These are phyloP conservation scores for Fennellomyces sp. DNA, from an alignment of 371 early-diverging fungal species.

Conservation along the genomic window DNA sequence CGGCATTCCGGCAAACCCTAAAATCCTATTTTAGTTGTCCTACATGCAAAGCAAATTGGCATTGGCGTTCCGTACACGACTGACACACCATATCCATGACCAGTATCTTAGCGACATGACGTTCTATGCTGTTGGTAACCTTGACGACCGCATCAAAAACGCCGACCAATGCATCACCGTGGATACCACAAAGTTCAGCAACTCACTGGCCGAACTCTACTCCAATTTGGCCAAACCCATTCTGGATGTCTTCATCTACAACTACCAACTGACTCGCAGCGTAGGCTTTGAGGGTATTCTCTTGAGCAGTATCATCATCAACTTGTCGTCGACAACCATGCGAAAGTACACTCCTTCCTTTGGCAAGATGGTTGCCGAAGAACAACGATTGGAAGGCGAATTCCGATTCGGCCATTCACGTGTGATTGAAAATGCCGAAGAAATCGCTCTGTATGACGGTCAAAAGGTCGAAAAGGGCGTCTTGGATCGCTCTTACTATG, in stretches of 20 bases:
- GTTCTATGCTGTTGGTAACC: slow-evolving; percentile 82
- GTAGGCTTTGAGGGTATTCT: slow-evolving; percentile 82
- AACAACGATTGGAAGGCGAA: slow-evolving; percentile 84
- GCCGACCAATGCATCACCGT: slow-evolving; percentile 91
- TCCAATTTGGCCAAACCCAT: slow-evolving; percentile 89
- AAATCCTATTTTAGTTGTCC: slow-evolving; percentile 60
- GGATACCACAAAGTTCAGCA: slow-evolving; percentile 86
- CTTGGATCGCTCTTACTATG: slow-evolving; percentile 74
- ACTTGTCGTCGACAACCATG: slow-evolving; percentile 73
- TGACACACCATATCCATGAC: slow-evolving; percentile 85
- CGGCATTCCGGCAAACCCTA: too few relatives aligned
- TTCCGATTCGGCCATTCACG: slow-evolving; percentile 88
- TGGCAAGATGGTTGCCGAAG: slow-evolving; percentile 85
- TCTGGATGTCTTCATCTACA: slow-evolving; percentile 86
- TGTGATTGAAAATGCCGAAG: slow-evolving; percentile 87
- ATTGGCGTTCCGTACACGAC: slow-evolving; percentile 83
- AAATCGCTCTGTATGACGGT: slow-evolving; percentile 87
- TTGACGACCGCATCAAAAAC: slow-evolving; percentile 87
- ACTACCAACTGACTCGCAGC: slow-evolving; percentile 78
- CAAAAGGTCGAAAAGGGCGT: slow-evolving; percentile 77
- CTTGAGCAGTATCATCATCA: slow-evolving; percentile 66
- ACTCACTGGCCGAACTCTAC: slow-evolving; percentile 75
- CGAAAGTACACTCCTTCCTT: slow-evolving; percentile 87
- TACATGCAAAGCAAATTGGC: slow-evolving; percentile 87
- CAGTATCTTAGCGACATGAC: slow-evolving; percentile 85